Base-by-base conservation (phyloP, 805 yeast species). In the Saccharomycopsis olivae region DNA sequence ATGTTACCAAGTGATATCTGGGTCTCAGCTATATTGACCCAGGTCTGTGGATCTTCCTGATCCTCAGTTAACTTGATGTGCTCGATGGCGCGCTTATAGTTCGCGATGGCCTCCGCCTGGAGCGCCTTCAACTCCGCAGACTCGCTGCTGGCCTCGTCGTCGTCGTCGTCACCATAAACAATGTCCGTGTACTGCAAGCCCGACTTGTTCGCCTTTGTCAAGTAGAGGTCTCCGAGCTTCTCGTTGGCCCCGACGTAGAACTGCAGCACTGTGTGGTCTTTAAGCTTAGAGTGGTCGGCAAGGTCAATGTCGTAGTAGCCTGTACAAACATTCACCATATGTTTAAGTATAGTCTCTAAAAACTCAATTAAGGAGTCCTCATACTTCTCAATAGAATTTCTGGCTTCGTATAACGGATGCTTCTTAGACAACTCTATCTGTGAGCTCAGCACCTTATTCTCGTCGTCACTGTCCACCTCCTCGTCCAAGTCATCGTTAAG, bases 1-100 rank as follows among this genome's bases (percentile, higher is more conserved):
- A 87, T 55, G 51, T 87, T 88, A 13, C 88, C 96, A 49, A 83
- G 61, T 13, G 81, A 73, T 27, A 89, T 84, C 52, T 74, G 65
- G 1, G 94, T 88, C 57, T 89, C 97, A 1, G 96, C 95, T 34
- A 82, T 68, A 52, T 75, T 72, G 10, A 78, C 94, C 84, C 89
- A 81, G 4, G 81, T 66, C 43, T 78, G 79, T 0, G 94, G 94
- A 30, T 80, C 85, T 34, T 78, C 83, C 15, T 73, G 76, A 37
- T 75, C 75, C 55, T 78, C 73, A 0, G 87, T 79, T 40, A 64
- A 59, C 40, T 64, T 58, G 40, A 87, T 62, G 51, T 72, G 71
- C 29, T 64, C 60, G 19, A 82, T 62, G 0, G 94, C 94, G 15
- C 57, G 59, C 8, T 56, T 50, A 9, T 76, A 69, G 27, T 67